A percentile compares a stretch with the other conserved stretches of the same genome.
phyloP scores from a whole-genome alignment of 2,329 filamentous ascomycete species.

The Tolypocladium inflatum region DNA sequence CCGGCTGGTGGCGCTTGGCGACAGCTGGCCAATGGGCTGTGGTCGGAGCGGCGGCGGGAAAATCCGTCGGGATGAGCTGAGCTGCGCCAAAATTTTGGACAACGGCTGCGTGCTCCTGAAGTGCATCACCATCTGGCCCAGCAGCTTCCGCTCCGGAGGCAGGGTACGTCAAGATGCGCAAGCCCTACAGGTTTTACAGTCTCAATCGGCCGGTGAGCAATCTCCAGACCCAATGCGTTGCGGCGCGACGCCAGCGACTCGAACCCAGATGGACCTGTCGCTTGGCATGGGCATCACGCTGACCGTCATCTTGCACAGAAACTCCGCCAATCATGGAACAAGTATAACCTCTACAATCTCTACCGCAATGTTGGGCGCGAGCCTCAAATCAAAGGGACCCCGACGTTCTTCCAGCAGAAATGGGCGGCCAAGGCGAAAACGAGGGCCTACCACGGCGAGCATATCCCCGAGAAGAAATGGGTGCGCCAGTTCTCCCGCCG shows the following conservation, averaged over 20 bases:
- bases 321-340: constrained; percentile 94
- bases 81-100: constrained; percentile 20
- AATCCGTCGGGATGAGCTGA: constrained; percentile 16
- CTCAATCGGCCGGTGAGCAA: constrained; percentile 54
- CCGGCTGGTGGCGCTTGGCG: constrained; percentile 1
- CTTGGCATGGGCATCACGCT: neutral
- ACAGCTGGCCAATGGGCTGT: constrained; percentile 9
- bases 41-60: constrained; percentile 12
- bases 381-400: constrained; percentile 19
- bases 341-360: constrained; percentile 93
- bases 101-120: constrained; percentile 1
- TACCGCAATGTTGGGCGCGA: constrained; percentile 25
- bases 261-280: neutral
- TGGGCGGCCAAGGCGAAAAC: constrained; percentile 80
- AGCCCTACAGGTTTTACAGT: constrained; percentile 53
- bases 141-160: constrained; percentile 9
- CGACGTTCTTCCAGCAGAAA: constrained; percentile 97
- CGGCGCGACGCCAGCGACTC: neutral
- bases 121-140: neutral
- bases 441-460: constrained; percentile 88
- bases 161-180: constrained; percentile 37
- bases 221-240: neutral
- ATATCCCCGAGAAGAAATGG: constrained; percentile 90
- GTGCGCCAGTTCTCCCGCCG: constrained; percentile 81
- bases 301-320: constrained; percentile 45